Evolutionary conservation across 1,139 yeast genomes (phyloP).

Genomic region (Lodderomyces beijingensis): DNA sequence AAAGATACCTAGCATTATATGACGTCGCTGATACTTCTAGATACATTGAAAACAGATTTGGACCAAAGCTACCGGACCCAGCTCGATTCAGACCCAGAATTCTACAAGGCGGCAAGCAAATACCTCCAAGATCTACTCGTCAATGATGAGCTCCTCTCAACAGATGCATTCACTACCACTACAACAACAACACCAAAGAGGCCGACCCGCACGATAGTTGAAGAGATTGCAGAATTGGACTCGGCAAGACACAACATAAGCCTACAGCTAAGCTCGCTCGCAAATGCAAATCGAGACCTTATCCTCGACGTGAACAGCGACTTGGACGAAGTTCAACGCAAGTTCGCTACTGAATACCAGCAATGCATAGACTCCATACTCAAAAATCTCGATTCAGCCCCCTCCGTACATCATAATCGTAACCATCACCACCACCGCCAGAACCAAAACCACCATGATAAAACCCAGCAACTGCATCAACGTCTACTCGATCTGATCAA

Average conservation of each 20-base stretch:
- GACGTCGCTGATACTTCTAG: constrained; percentile 23
- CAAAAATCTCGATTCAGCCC: constrained; percentile 10
- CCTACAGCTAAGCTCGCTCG: constrained; percentile 27
- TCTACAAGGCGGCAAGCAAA: constrained; percentile 14
- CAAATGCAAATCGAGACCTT: constrained; percentile 36
- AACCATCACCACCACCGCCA: background rate
- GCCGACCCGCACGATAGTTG: constrained; percentile 26
- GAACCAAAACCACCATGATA: background rate
- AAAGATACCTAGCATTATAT: too few relatives aligned
- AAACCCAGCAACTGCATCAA: background rate
- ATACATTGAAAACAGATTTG: constrained; percentile 19
- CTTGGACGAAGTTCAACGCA: constrained; percentile 21
- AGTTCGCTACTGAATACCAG: constrained; percentile 20
- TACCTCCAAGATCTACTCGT: constrained; percentile 28
- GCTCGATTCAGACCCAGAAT: constrained; percentile 12
- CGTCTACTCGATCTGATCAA: background rate
- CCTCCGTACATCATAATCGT: background rate
- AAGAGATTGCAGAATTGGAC: constrained; percentile 47
- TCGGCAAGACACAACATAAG: constrained; percentile 28
- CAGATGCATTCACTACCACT: constrained; percentile 27
- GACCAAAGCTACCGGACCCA: constrained; percentile 14
- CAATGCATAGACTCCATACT: constrained; percentile 20
- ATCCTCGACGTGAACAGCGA: constrained; percentile 37
- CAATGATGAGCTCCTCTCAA: constrained; percentile 40
- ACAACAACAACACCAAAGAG: constrained; percentile 7